Percentiles rank a stretch among this genome's conserved stretches.
Conservation (phyloP, 225 moss, liverwort and hornwort species). For the Rhytidiadelphus loreus region DNA sequence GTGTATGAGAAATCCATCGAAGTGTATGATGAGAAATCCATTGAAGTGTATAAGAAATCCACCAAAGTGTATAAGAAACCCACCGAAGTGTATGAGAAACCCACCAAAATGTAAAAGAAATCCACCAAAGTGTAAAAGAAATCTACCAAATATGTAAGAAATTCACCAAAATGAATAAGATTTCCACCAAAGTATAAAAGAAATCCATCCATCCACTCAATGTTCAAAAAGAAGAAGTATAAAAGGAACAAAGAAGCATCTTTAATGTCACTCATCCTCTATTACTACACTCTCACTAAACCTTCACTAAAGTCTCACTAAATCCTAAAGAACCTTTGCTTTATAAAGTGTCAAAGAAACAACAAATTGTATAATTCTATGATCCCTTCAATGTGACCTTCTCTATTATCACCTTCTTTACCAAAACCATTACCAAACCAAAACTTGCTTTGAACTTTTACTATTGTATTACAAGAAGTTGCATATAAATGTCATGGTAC, state of each 20-base stretch:
- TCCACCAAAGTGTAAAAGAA: background rate
- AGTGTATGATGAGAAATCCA: background rate
- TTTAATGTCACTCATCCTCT: background rate
- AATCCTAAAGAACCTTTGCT: fast-evolving
- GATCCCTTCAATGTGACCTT: background rate
- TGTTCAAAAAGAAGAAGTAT: fast-evolving
- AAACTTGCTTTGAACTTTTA: fast-evolving
- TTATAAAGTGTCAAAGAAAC: background rate
- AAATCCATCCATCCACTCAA: background rate
- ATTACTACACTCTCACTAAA: background rate
- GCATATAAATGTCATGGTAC: background rate
- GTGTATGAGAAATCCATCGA: background rate
- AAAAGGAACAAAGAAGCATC: background rate
- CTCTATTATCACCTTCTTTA: background rate
- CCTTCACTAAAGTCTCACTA: background rate
- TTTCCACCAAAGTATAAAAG: background rate
- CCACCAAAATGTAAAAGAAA: background rate
- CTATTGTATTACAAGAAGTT: background rate
- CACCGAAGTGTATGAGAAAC: background rate
- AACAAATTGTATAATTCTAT: background rate
- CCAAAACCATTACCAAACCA: background rate
- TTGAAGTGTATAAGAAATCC: background rate
- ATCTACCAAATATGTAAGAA: background rate
- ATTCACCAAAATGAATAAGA: background rate
- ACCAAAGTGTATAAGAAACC: background rate